Evolutionary conservation across 2,329 filamentous ascomycete species (phyloP).

Genomic region (Didymella glomerata): DNA sequence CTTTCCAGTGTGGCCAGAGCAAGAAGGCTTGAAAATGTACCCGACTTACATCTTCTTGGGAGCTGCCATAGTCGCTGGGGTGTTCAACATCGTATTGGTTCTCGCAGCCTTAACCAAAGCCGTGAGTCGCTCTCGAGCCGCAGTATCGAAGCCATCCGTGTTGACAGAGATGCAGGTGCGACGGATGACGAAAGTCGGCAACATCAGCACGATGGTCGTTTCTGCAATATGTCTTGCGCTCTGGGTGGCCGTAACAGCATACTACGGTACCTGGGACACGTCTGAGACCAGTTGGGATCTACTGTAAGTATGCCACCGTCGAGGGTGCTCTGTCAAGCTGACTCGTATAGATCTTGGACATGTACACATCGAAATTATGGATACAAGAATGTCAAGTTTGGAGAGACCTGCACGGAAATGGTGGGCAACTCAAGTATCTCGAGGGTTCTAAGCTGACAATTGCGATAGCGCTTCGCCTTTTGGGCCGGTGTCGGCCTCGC

Average conservation of each 20-base stretch:
- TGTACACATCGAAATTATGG: constrained; percentile 27
- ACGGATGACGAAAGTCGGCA: constrained; percentile 31
- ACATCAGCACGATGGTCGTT: constrained; percentile 28
- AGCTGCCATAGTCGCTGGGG: constrained; percentile 23
- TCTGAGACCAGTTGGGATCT: constrained; percentile 33
- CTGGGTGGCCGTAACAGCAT: constrained; percentile 29
- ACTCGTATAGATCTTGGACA: constrained; percentile 28
- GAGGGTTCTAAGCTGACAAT: constrained; percentile 4
- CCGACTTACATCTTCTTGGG: constrained; percentile 27
- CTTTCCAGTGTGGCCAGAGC: constrained; percentile 29
- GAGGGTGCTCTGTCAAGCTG: background rate
- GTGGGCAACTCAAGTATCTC: constrained; percentile 7
- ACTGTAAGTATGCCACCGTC: constrained; percentile 11
- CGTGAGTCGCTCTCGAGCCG: constrained; percentile 10
- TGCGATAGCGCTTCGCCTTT: constrained; percentile 24
- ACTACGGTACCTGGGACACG: constrained; percentile 34
- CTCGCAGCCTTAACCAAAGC: constrained; percentile 29
- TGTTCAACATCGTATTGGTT: constrained; percentile 24
- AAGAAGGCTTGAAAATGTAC: constrained; percentile 25
- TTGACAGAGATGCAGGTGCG: constrained; percentile 21
- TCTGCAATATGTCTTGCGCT: constrained; percentile 26
- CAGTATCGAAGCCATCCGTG: background rate
- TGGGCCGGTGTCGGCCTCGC: constrained; percentile 32
- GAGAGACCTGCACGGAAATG: constrained; percentile 28
- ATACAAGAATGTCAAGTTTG: constrained; percentile 28